phyloP scores from a whole-genome alignment of 352 stramenopile species.

The Phytophthora rubi region DNA sequence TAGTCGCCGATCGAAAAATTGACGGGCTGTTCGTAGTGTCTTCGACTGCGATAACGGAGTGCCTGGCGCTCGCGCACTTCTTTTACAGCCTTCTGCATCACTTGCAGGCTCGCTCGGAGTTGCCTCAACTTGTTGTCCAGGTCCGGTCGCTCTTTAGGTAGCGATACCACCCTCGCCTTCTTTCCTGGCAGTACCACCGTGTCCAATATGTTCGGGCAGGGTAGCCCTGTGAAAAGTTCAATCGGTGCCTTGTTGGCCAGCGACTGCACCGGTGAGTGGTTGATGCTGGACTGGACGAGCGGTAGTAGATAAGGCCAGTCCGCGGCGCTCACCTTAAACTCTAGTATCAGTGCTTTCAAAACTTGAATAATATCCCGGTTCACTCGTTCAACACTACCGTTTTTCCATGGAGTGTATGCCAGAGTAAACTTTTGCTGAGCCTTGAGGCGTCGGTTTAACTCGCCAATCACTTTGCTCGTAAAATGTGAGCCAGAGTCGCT shows the following conservation, averaged over 20 bases:
- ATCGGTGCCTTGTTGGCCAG: conserved; percentile 8
- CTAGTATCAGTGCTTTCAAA: background rate
- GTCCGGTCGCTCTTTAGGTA: background rate
- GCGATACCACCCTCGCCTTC: conserved; percentile 5
- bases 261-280: conserved; percentile 7
- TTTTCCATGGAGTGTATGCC: conserved; percentile 1
- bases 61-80: conserved; percentile 10
- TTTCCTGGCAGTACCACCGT: conserved; percentile 7
- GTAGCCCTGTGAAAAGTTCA: conserved; percentile 13
- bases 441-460: conserved; percentile 11
- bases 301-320: background rate
- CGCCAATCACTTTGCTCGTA: conserved; percentile 31
- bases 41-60: background rate
- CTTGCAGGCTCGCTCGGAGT: background rate
- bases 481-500: conserved; percentile 38
- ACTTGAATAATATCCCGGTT: background rate
- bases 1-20: conserved; percentile 37
- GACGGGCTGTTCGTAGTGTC: conserved; percentile 4
- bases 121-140: background rate
- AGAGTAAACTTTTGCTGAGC: conserved; percentile 11
- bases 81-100: conserved; percentile 26
- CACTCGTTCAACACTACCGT: background rate
- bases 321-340: background rate
- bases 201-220: conserved; percentile 1
- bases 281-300: conserved; percentile 3